These are phyloP conservation scores for Tetrahymena elliotti DNA, from an alignment of 73 alveolate genomes.

Conservation along the genomic window DNA sequence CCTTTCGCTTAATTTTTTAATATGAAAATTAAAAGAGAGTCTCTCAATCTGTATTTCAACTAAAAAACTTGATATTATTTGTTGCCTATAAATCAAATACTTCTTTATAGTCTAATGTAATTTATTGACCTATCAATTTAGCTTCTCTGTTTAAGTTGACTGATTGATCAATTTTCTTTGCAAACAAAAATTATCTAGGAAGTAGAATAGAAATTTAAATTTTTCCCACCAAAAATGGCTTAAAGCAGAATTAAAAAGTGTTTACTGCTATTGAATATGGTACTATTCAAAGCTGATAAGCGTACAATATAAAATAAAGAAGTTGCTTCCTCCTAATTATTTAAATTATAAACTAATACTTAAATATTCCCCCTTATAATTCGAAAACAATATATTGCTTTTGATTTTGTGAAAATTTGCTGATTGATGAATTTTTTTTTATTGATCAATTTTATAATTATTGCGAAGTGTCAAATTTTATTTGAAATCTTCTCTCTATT, in stretches of 20 bases:
- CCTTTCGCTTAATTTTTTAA: neutral
- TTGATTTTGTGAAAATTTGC: neutral
- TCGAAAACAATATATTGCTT: neutral
- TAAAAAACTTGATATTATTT: too few species aligned
- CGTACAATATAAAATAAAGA: neutral
- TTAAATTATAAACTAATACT: neutral
- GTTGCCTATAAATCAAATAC: neutral
- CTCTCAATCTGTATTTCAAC: neutral
- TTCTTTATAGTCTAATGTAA: neutral
- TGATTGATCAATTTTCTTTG: too few species aligned
- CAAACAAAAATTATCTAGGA: neutral
- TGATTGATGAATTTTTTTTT: neutral
- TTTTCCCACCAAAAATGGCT: neutral
- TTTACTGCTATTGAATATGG: neutral
- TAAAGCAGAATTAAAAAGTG: neutral
- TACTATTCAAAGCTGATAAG: neutral
- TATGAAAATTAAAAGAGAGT: neutral
- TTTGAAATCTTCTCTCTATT: neutral
- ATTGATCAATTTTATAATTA: neutral
- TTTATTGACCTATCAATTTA: too few species aligned
- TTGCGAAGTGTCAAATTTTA: neutral
- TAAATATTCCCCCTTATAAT: neutral
- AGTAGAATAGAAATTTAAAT: too few species aligned
- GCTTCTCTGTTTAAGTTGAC: neutral
- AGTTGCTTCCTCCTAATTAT: neutral